Conservation (phyloP, 2,329 filamentous ascomycete species). For the Stenocarpella maydis region DNA sequence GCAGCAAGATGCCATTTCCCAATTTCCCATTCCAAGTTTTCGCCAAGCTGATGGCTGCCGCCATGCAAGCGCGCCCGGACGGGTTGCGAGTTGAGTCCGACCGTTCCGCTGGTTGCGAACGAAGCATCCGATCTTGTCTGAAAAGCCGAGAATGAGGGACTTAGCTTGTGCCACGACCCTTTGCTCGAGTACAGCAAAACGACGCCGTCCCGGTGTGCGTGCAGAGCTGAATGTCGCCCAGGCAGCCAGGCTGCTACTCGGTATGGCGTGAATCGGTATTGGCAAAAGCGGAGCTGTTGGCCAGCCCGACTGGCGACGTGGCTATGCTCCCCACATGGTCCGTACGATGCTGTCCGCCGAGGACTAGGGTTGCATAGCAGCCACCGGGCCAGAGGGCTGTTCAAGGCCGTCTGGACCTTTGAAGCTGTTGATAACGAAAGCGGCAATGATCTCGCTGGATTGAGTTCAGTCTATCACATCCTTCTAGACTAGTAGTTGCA, state of each 20-base stretch:
- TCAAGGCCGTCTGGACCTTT: background rate
- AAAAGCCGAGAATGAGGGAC: background rate
- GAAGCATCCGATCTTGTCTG: background rate
- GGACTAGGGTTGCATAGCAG: constrained; percentile 5
- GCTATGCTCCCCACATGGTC: constrained; percentile 23
- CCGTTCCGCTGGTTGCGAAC: background rate
- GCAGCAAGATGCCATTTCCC: constrained; percentile 34
- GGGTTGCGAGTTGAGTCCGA: background rate
- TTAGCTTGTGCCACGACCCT: constrained; percentile 4
- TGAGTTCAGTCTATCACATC: constrained; percentile 26
- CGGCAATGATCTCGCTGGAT: constrained; percentile 21
- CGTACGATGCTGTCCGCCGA: constrained; percentile 3
- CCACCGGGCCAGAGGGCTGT: background rate
- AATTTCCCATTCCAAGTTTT: constrained; percentile 37
- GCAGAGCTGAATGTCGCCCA: too few relatives aligned
- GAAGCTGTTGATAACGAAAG: constrained; percentile 22
- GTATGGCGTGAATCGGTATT: constrained; percentile 8
- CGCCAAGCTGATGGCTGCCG: constrained; percentile 27
- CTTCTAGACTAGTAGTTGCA: constrained; percentile 20
- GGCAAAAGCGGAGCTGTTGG: constrained; percentile 15
- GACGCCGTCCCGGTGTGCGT: background rate
- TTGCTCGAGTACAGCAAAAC: background rate
- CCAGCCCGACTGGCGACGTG: constrained; percentile 18
- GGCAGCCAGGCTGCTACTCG: too few relatives aligned
- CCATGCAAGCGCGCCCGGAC: constrained; percentile 21